phyloP scores from a whole-genome alignment of 768 basidiomycete species.

The Cubamyces sp. region DNA sequence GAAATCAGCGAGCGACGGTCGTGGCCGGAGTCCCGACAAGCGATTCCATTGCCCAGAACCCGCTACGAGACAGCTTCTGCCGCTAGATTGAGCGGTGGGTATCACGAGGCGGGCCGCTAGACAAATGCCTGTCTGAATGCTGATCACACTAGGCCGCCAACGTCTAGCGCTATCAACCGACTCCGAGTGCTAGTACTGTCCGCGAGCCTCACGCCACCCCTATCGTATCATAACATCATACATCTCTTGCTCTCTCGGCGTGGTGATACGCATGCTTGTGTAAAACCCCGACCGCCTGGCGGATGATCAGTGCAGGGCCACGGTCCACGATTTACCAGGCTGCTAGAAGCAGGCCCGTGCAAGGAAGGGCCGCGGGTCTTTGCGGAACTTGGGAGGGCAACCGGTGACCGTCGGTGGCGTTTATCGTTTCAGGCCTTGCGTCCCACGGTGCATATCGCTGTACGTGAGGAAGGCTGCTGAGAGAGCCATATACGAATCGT shows the following conservation, averaged over 20 bases:
- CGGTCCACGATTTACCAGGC: not conserved
- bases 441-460: no score
- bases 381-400: not conserved
- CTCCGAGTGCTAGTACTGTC: not conserved
- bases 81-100: not conserved
- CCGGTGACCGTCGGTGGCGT: not conserved
- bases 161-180: not conserved
- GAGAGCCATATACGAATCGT: no score
- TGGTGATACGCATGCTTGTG: conserved; percentile 16
- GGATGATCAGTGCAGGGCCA: not conserved
- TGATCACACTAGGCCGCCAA: not conserved
- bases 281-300: not conserved
- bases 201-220: not conserved
- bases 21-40: no score
- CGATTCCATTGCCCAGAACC: no score
- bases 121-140: not conserved
- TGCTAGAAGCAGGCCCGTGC: conserved; percentile 5
- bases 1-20: no score
- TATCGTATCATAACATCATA: not conserved
- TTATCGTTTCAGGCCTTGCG: not conserved
- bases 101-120: not conserved
- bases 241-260: not conserved
- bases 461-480: no score
- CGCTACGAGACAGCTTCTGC: not conserved
- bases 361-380: not conserved